Evolutionary conservation across 352 stramenopile genomes (phyloP).

Genomic region (Pythium guiyangense): DNA sequence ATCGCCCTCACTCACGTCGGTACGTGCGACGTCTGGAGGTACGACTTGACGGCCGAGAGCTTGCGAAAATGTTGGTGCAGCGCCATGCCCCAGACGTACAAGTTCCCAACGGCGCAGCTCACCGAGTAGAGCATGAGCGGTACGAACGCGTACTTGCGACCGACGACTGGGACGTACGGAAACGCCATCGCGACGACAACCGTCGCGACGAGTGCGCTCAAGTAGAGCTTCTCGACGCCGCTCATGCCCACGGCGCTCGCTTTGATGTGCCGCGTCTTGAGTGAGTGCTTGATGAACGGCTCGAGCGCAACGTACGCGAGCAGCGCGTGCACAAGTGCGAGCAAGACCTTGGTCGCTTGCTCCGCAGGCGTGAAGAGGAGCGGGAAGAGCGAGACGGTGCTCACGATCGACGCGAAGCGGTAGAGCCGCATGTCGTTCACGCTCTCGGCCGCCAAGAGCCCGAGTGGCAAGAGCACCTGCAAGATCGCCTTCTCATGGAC

Average conservation of each 20-base stretch:
- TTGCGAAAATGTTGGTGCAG: constrained; percentile 65
- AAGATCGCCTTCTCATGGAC: constrained; percentile 99
- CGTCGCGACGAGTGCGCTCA: constrained; percentile 31
- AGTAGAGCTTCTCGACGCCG: constrained; percentile 48
- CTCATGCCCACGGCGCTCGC: constrained; percentile 52
- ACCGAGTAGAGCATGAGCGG: constrained; percentile 81
- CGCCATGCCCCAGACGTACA: constrained; percentile 72
- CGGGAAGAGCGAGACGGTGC: constrained; percentile 79
- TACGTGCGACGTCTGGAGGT: constrained; percentile 27
- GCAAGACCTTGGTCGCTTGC: constrained; percentile 67
- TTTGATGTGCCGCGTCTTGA: constrained; percentile 69
- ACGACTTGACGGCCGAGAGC: constrained; percentile 63
- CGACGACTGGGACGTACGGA: constrained; percentile 44
- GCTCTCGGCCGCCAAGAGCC: constrained; percentile 66
- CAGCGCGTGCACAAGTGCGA: constrained; percentile 55
- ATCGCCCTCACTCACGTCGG: not conserved
- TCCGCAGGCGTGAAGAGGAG: constrained; percentile 82
- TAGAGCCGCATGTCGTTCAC: constrained; percentile 84
- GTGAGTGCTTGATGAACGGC: constrained; percentile 61
- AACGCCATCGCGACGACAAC: constrained; percentile 40
- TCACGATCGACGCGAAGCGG: constrained; percentile 59
- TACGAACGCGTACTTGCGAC: constrained; percentile 57
- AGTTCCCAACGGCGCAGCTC: constrained; percentile 59
- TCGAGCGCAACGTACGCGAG: constrained; percentile 60
- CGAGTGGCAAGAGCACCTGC: constrained; percentile 70